Conservation (phyloP, 805 yeast species). For the Pichia rugopelliculosa region DNA sequence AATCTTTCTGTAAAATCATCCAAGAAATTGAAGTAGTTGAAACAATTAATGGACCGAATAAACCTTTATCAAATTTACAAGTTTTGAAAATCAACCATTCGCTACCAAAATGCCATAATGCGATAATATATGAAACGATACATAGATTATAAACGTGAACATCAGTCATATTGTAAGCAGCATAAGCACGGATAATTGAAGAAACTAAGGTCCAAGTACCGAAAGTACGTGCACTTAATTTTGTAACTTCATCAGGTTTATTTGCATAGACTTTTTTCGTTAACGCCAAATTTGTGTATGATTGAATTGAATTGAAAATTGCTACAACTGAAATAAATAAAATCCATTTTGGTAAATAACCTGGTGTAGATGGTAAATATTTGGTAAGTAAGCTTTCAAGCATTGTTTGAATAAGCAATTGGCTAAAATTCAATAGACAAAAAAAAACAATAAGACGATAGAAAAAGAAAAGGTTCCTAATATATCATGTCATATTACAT, state of each 20-base stretch:
- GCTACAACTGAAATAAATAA: conserved; percentile 83
- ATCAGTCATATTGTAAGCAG: conserved; percentile 68
- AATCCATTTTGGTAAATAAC: conserved; percentile 69
- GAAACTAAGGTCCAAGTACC: conserved; percentile 97
- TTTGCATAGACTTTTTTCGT: conserved; percentile 74
- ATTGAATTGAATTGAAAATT: conserved; percentile 81
- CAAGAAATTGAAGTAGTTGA: conserved; percentile 66
- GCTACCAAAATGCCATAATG: conserved; percentile 71
- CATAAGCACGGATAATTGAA: conserved; percentile 76
- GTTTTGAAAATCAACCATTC: conserved; percentile 81
- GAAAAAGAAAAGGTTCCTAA: too few species aligned
- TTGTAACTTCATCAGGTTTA: conserved; percentile 49
- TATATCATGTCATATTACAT: too few species aligned
- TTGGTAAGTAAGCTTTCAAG: conserved; percentile 11
- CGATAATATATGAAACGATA: conserved; percentile 73
- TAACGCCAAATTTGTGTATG: conserved; percentile 62
- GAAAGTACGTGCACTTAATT: conserved; percentile 86
- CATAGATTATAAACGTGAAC: conserved; percentile 72
- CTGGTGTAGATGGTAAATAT: conserved; percentile 40
- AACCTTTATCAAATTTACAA: conserved; percentile 79
- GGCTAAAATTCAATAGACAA: not conserved
- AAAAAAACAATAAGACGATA: too few species aligned
- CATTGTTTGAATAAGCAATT: not conserved
- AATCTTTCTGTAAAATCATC: conserved; percentile 71
- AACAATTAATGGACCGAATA: conserved; percentile 83